These are phyloP conservation scores for Aspergillus melleus DNA, from an alignment of 2,329 filamentous ascomycete species.

Conservation along the genomic window DNA sequence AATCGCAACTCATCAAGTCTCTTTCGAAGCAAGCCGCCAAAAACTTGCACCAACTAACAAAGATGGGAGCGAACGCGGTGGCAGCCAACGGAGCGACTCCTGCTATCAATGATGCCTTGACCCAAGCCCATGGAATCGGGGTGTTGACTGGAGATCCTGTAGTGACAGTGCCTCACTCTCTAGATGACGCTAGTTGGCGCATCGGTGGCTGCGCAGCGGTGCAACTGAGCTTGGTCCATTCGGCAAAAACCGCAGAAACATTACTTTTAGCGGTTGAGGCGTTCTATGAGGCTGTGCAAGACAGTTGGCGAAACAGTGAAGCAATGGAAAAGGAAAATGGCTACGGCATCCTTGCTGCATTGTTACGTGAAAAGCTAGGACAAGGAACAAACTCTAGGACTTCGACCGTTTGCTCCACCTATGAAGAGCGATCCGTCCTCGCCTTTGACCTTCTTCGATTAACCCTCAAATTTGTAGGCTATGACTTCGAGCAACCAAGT, in stretches of 20 bases:
- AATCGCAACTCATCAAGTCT: constrained; percentile 72
- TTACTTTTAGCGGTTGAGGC: constrained; percentile 78
- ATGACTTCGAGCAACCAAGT: constrained; percentile 73
- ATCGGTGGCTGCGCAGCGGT: constrained; percentile 88
- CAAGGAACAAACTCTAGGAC: constrained; percentile 45
- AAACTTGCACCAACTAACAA: constrained; percentile 67
- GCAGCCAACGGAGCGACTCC: constrained; percentile 87
- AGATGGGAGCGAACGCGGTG: constrained; percentile 72
- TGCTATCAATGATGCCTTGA: constrained; percentile 84
- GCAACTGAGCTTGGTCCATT: constrained; percentile 79
- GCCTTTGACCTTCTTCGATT: constrained; percentile 67
- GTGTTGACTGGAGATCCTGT: constrained; percentile 81
- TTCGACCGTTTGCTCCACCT: constrained; percentile 34
- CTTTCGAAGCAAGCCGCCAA: constrained; percentile 71
- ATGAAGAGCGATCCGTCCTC: constrained; percentile 53
- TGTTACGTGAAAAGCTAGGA: constrained; percentile 77
- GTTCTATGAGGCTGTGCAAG: constrained; percentile 79
- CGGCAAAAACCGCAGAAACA: constrained; percentile 67
- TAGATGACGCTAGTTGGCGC: constrained; percentile 92
- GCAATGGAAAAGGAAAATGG: constrained; percentile 96
- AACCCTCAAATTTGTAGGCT: constrained; percentile 84
- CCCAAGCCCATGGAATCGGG: constrained; percentile 75
- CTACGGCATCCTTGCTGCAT: constrained; percentile 80
- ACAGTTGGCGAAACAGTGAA: constrained; percentile 96
- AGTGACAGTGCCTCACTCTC: constrained; percentile 73